These are phyloP conservation scores for Schizothecium vesticola DNA, from an alignment of 495 filamentous ascomycete genomes.

Conservation along the genomic window DNA sequence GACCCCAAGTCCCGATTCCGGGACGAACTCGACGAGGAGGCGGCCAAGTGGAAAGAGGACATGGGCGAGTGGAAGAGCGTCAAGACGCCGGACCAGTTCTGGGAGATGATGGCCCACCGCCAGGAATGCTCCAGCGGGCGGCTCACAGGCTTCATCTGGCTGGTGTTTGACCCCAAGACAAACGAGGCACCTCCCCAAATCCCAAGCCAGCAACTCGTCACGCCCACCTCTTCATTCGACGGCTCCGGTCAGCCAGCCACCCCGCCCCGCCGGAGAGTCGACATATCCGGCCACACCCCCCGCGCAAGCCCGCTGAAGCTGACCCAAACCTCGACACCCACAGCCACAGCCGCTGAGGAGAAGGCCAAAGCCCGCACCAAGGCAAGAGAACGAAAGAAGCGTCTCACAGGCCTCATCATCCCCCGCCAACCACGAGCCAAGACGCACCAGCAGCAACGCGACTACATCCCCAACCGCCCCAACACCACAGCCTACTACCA, in stretches of 20 bases:
- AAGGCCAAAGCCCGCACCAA: background rate
- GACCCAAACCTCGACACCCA: constrained; percentile 6
- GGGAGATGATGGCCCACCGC: constrained; percentile 96
- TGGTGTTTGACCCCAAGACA: constrained; percentile 60
- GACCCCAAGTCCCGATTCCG: constrained; percentile 93
- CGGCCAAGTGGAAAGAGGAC: constrained; percentile 36
- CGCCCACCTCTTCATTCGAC: constrained; percentile 25
- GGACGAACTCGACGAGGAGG: constrained; percentile 74
- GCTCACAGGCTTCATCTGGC: constrained; percentile 90
- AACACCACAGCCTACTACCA: constrained; percentile 55
- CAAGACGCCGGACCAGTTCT: constrained; percentile 80
- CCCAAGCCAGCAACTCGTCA: background rate
- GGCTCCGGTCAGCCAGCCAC: constrained; percentile 26
- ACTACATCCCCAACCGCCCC: constrained; percentile 32
- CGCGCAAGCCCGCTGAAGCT: constrained; percentile 23
- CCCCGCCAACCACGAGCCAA: constrained; percentile 54
- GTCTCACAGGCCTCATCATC: constrained; percentile 48
- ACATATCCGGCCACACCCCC: constrained; percentile 14
- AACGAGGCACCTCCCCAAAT: background rate
- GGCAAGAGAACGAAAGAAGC: constrained; percentile 32
- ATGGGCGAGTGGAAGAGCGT: constrained; percentile 78
- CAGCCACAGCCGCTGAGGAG: background rate
- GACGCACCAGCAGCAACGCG: constrained; percentile 34
- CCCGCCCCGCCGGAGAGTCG: constrained; percentile 26
- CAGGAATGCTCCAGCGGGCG: constrained; percentile 92